phyloP scores from a whole-genome alignment of 306 rosid genomes.

The Astragalus glycyphyllos region DNA sequence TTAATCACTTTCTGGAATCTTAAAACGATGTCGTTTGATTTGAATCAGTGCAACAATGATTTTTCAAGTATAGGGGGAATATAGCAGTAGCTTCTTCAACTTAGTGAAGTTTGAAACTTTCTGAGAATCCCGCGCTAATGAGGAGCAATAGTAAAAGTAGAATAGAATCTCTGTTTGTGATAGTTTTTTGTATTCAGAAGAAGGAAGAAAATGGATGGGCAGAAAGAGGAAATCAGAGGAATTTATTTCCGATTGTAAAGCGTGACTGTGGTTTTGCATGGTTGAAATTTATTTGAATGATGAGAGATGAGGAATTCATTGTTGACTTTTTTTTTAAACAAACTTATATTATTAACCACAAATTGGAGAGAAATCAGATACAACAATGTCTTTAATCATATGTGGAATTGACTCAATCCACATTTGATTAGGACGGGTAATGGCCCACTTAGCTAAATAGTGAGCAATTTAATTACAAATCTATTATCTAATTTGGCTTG shows the following conservation, averaged over 20 bases:
- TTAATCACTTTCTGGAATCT: slow-evolving; percentile 2
- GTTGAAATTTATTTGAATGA: neutral
- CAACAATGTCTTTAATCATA: too few species aligned
- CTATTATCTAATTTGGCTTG: too few species aligned
- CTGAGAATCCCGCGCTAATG: neutral
- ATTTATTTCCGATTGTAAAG: neutral
- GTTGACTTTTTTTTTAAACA: neutral
- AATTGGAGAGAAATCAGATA: too few species aligned
- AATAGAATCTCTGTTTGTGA: neutral
- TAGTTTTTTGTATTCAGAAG: neutral
- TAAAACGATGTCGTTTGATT: neutral
- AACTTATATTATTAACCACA: neutral
- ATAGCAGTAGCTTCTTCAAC: slow-evolving; percentile 3
- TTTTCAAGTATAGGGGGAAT: neutral
- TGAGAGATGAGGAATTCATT: neutral
- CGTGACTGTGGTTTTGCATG: neutral
- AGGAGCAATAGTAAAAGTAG: neutral
- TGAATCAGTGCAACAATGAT: neutral
- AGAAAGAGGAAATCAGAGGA: neutral
- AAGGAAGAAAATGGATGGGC: neutral
- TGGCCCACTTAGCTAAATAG: too few species aligned
- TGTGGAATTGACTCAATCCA: too few species aligned
- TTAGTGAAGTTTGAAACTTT: slow-evolving; percentile 19
- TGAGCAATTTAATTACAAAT: too few species aligned
- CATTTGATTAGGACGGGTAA: too few species aligned